phyloP scores from a whole-genome alignment of 768 basidiomycete genomes.

The Suillus discolor region DNA sequence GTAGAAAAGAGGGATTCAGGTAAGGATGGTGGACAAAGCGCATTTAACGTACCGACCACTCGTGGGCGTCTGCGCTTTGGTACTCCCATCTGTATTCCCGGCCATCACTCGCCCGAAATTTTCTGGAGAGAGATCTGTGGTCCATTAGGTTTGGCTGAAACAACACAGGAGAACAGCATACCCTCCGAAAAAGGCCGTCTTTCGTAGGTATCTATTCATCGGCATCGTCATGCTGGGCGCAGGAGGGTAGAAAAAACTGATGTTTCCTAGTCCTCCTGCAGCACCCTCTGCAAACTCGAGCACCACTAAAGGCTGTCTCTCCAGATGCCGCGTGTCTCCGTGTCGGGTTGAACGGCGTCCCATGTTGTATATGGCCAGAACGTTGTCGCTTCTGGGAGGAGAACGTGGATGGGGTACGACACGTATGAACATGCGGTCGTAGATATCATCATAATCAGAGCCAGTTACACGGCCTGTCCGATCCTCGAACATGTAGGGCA shows the following conservation, averaged over 20 bases:
- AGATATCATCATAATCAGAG: conserved; percentile 77
- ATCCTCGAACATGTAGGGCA: conserved; percentile 69
- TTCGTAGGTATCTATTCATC: conserved; percentile 67
- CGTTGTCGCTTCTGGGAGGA: conserved; percentile 30
- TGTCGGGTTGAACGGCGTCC: conserved; percentile 62
- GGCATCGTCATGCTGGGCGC: conserved; percentile 45
- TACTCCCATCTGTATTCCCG: conserved; percentile 72
- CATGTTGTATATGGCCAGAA: conserved; percentile 65
- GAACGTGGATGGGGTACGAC: conserved; percentile 52
- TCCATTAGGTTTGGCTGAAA: not conserved
- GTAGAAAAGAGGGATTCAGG: conserved; percentile 6
- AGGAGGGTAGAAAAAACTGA: conserved; percentile 51
- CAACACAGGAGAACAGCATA: conserved; percentile 36
- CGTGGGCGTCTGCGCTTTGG: conserved; percentile 55
- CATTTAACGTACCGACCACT: conserved; percentile 69
- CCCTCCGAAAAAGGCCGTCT: conserved; percentile 67
- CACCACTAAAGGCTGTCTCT: conserved; percentile 53
- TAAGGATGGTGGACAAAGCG: conserved; percentile 12
- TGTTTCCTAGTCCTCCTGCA: conserved; percentile 58
- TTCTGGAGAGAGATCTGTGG: conserved; percentile 63
- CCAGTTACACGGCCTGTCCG: conserved; percentile 55
- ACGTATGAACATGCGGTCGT: conserved; percentile 73
- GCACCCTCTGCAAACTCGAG: conserved; percentile 56
- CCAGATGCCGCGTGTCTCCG: conserved; percentile 54
- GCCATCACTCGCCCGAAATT: conserved; percentile 70